Conservation (phyloP, 305 asterid genomes). For the Solanum hybrid region DNA sequence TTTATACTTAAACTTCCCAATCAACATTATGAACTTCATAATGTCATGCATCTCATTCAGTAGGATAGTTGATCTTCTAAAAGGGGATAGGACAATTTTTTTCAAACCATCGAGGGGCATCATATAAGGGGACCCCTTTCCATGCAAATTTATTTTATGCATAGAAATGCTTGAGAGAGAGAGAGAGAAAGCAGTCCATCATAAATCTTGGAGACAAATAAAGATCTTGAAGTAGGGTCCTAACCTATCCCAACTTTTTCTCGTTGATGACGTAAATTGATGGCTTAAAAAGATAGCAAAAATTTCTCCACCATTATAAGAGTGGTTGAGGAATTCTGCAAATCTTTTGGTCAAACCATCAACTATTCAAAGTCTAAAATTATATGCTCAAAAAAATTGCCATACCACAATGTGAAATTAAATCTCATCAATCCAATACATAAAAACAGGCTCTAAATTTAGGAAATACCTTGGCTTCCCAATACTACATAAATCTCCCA, state of each 20-base stretch:
- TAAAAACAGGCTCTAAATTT: background rate
- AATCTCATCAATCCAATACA: background rate
- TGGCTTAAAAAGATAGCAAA: background rate
- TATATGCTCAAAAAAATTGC: too few relatives aligned
- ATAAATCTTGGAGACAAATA: background rate
- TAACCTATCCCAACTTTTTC: background rate
- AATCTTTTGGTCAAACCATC: too few relatives aligned
- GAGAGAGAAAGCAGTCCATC: background rate
- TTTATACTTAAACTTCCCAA: background rate
- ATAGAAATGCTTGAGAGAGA: too few relatives aligned
- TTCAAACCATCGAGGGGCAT: background rate
- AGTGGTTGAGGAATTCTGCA: background rate
- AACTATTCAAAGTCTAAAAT: too few relatives aligned
- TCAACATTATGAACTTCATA: background rate
- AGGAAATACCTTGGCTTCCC: background rate
- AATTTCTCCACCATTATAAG: background rate
- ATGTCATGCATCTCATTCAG: background rate
- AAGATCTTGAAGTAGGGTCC: background rate
- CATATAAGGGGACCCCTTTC: background rate
- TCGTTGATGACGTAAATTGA: background rate
- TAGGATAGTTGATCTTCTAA: background rate
- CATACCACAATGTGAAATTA: too few relatives aligned
- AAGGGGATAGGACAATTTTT: background rate
- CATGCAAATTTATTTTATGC: too few relatives aligned
- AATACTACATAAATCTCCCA: background rate